Evolutionary conservation across 1,284 basidiomycete species (phyloP), one percentile per base, ranked within the genome.

Genomic region (Anthracocystis walkeri): DNA sequence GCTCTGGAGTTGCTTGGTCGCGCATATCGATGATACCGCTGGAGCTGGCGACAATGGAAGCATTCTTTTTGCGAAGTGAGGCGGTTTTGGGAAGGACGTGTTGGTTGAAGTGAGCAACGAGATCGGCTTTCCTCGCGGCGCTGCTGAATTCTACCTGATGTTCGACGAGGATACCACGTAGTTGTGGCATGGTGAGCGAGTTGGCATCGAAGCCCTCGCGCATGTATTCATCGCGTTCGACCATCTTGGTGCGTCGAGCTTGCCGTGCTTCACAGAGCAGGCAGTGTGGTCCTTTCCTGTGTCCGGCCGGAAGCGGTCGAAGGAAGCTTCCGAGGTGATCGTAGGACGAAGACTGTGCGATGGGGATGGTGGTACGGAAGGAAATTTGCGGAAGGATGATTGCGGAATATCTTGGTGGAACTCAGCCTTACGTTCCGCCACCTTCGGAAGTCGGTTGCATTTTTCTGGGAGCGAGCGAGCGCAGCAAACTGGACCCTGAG

Each of bases 91-190:
- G 50, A 61, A 72, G 41, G 66, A 82, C 51, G 64, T 75, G 87
- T 60, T 89, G 88, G 65, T 93, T 90, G 86, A 95, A 98, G 4
- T 91, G 87, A 42, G 90, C 88, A 11, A 97, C 89, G 25, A 98
- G 90, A 79, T 93, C 94, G 7, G 91, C 88, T 86, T 98, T 98
- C 71, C 92, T 93, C 79, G 92, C 91, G 1, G 90, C 90, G 3
- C 91, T 89, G 7, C 92, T 90, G 86, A 92, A 93, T 33, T 88
- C 87, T 79, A 96, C 87, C 70, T 91, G 90, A 86, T 98, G 93
- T 81, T 91, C 91, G 42, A 92, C 90, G 55, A 98, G 88, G 59
- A 97, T 85, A 14, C 91, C 91, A 12, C 93, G 88, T 7, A 96
- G 87, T 81, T 95, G 92, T 16, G 92, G 89, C 38, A 95, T 90